A percentile compares a stretch with the other conserved stretches of the same genome.
Conservation (phyloP, 345 rosid genomes). For the Populus euphratica region DNA sequence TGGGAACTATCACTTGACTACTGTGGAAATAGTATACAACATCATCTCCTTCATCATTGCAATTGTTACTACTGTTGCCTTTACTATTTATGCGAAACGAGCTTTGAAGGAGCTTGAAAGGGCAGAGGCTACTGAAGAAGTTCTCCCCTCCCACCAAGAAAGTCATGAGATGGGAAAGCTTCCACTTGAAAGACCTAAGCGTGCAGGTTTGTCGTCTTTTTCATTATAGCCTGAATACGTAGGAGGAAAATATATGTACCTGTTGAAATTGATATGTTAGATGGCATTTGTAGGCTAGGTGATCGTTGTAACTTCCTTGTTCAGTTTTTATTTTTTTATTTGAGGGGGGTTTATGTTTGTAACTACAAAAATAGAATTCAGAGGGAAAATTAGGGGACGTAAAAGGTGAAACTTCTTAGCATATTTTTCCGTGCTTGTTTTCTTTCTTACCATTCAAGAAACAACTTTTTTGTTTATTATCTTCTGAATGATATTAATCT, state of each 20-base stretch:
- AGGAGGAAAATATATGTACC: slow-evolving; percentile 3
- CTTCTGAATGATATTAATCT: not conserved
- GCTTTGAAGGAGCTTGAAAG: slow-evolving; percentile 26
- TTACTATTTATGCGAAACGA: slow-evolving; percentile 31
- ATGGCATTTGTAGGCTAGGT: not conserved
- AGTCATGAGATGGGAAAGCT: slow-evolving; percentile 20
- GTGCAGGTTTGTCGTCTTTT: slow-evolving; percentile 9
- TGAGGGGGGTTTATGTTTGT: slow-evolving; percentile 1
- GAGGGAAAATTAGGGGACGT: not conserved
- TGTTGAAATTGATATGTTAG: slow-evolving; percentile 16
- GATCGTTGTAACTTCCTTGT: not conserved
- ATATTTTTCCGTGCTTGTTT: not conserved
- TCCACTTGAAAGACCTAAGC: slow-evolving; percentile 12
- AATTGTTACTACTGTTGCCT: slow-evolving; percentile 17
- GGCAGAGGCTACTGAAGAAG: slow-evolving; percentile 8
- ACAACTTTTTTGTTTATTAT: not conserved
- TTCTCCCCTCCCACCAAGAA: not conserved
- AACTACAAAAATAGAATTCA: slow-evolving; percentile 6
- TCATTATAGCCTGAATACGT: slow-evolving; percentile 1
- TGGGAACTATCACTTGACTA: slow-evolving; percentile 25
- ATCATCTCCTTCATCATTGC: slow-evolving; percentile 22
- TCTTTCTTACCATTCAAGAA: not conserved
- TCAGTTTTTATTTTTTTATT: not conserved
- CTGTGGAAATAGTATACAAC: slow-evolving; percentile 26
- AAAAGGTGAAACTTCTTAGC: not conserved